phyloP scores from a whole-genome alignment of 1,284 basidiomycete genomes.

The Trichosporon asahii region DNA sequence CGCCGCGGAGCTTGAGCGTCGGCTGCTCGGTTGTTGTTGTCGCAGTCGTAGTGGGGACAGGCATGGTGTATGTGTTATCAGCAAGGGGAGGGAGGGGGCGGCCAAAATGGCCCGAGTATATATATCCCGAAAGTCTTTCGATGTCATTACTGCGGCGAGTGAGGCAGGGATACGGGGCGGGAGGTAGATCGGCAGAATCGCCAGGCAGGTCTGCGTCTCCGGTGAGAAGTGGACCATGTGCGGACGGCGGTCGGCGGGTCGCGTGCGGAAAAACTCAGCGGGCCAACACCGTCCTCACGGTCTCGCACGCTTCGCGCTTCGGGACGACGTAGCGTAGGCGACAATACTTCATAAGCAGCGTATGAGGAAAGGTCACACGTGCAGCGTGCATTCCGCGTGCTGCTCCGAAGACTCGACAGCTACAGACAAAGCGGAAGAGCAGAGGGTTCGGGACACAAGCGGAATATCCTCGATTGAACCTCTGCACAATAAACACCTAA shows the following conservation, averaged over 20 bases:
- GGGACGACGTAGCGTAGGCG: too few relatives aligned
- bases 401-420: background rate
- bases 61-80: background rate
- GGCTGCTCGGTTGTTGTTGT: slow-evolving; percentile 10
- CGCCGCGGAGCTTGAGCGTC: slow-evolving; percentile 30
- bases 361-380: background rate
- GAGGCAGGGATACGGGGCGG: too few relatives aligned
- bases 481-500: too few relatives aligned
- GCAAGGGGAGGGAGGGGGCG: background rate
- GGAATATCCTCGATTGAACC: background rate
- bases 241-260: too few relatives aligned
- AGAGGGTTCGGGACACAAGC: too few relatives aligned
- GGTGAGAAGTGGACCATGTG: too few relatives aligned
- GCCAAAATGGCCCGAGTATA: background rate
- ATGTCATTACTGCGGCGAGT: too few relatives aligned
- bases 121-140: background rate
- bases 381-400: background rate
- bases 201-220: background rate
- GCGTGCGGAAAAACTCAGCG: background rate
- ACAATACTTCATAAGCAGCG: too few relatives aligned
- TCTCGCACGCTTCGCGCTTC: background rate
- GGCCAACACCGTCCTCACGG: background rate
- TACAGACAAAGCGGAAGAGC: background rate
- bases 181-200: background rate
- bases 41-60: background rate